phyloP scores from a whole-genome alignment of 2,329 filamentous ascomycete species.

The Podosphaera xanthii region DNA sequence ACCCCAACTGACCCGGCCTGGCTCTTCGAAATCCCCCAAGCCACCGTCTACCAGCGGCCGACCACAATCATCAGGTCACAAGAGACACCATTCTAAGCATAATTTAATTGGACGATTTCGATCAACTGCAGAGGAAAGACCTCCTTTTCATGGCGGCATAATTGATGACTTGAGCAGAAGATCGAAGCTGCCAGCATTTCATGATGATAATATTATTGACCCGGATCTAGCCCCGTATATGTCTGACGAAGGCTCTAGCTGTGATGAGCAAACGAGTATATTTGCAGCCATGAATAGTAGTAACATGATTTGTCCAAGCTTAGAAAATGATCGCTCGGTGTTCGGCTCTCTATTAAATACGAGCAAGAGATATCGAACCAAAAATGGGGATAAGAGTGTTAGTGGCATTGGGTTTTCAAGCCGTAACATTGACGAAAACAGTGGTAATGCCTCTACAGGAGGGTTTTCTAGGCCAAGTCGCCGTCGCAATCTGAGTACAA shows the following conservation, averaged over 20 bases:
- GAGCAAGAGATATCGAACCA: slow-evolving; percentile 50
- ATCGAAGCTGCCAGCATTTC: slow-evolving; percentile 65
- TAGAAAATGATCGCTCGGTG: slow-evolving; percentile 48
- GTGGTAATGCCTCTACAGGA: slow-evolving; percentile 30
- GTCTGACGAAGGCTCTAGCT: slow-evolving; percentile 82
- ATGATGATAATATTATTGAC: slow-evolving; percentile 96
- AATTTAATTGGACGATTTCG: slow-evolving; percentile 62
- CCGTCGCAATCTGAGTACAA: slow-evolving; percentile 63
- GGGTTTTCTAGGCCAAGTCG: slow-evolving; percentile 38
- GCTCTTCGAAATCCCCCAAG: slow-evolving; percentile 73
- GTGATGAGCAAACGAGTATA: slow-evolving; percentile 75
- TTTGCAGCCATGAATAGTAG: slow-evolving; percentile 52
- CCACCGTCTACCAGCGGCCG: slow-evolving; percentile 40
- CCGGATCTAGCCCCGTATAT: slow-evolving; percentile 87
- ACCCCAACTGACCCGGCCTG: slow-evolving; percentile 68
- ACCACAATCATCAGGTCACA: slow-evolving; percentile 59
- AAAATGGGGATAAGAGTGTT: slow-evolving; percentile 51
- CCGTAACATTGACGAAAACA: slow-evolving; percentile 41
- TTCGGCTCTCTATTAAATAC: slow-evolving; percentile 51
- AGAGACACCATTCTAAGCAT: slow-evolving; percentile 70
- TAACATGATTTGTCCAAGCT: slow-evolving; percentile 37
- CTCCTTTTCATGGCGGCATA: slow-evolving; percentile 63
- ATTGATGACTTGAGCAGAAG: slow-evolving; percentile 43
- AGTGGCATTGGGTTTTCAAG: slow-evolving; percentile 46
- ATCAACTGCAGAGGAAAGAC: slow-evolving; percentile 49